Evolutionary conservation across 768 basidiomycete genomes (phyloP).

Genomic region (Leccinellum luteum): DNA sequence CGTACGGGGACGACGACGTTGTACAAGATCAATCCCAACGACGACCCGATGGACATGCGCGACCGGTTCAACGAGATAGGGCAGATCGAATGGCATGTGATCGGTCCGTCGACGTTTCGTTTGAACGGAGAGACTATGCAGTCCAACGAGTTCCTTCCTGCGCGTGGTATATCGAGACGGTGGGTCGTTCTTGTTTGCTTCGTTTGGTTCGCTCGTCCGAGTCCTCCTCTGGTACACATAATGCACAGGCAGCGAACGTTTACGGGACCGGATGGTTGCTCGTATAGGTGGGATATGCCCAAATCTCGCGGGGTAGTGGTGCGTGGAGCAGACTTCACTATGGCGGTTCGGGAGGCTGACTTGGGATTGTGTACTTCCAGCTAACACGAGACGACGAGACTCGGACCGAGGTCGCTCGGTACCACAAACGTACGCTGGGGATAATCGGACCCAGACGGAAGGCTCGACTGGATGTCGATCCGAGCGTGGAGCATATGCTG

Average conservation of each 20-base stretch:
- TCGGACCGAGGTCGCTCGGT: constrained; percentile 14
- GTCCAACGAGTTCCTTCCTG: constrained; percentile 20
- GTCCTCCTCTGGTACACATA: too few species aligned
- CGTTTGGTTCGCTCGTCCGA: neutral
- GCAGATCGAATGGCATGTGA: constrained; percentile 31
- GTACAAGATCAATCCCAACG: constrained; percentile 18
- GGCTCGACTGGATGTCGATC: constrained; percentile 17
- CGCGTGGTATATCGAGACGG: constrained; percentile 17
- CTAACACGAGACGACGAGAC: constrained; percentile 15
- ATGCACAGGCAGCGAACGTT: constrained; percentile 19
- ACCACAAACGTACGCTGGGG: constrained; percentile 14
- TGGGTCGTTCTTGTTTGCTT: neutral
- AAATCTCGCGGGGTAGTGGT: constrained; percentile 9
- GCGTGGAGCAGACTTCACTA: neutral
- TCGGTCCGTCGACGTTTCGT: constrained; percentile 27
- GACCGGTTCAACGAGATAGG: constrained; percentile 31
- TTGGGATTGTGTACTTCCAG: constrained; percentile 1
- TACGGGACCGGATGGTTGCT: constrained; percentile 28
- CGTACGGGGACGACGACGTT: constrained; percentile 18
- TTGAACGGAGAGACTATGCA: constrained; percentile 28
- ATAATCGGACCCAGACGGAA: constrained; percentile 15
- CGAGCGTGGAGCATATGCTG: constrained; percentile 18
- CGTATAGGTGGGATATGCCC: constrained; percentile 32
- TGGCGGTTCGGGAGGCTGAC: neutral
- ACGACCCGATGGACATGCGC: constrained; percentile 16